Conservation (phyloP, 805 yeast species). For the Metschnikowia colocasiae region DNA sequence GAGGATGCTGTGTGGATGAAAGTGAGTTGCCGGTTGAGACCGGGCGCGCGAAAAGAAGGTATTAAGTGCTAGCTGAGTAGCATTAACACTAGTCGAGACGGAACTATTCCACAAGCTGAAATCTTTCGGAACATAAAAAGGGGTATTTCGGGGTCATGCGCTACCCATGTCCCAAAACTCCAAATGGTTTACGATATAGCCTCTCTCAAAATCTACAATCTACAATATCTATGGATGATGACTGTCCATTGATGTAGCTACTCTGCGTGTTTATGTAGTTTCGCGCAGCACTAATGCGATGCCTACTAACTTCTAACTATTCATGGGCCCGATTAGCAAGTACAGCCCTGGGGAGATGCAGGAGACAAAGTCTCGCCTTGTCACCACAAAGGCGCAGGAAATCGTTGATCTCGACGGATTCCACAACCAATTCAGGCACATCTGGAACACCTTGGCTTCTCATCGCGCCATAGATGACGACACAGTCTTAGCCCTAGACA, state of each 20-base stretch:
- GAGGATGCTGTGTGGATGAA: background rate
- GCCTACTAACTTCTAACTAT: background rate
- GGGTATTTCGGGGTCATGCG: no score
- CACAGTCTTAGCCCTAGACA: slow-evolving; percentile 37
- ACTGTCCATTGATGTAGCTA: background rate
- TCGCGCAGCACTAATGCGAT: slow-evolving; percentile 3
- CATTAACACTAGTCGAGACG: background rate
- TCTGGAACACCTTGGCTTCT: background rate
- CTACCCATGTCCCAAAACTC: no score
- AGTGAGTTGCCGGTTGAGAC: background rate
- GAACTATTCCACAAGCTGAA: background rate
- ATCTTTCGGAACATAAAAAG: no score
- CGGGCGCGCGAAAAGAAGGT: slow-evolving; percentile 1
- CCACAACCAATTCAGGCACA: background rate
- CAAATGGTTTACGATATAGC: no score
- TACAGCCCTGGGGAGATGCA: slow-evolving; percentile 1
- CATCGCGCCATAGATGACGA: slow-evolving; percentile 6
- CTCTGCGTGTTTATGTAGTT: background rate
- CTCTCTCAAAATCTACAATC: no score
- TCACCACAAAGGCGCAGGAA: slow-evolving; percentile 3
- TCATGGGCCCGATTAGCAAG: background rate
- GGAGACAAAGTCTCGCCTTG: slow-evolving; percentile 6
- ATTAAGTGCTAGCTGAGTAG: background rate
- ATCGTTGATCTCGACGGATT: slow-evolving; percentile 3
- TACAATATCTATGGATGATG: no score